Base-by-base conservation (phyloP, 2,329 filamentous ascomycete genomes). In the Aspergillus latus region DNA sequence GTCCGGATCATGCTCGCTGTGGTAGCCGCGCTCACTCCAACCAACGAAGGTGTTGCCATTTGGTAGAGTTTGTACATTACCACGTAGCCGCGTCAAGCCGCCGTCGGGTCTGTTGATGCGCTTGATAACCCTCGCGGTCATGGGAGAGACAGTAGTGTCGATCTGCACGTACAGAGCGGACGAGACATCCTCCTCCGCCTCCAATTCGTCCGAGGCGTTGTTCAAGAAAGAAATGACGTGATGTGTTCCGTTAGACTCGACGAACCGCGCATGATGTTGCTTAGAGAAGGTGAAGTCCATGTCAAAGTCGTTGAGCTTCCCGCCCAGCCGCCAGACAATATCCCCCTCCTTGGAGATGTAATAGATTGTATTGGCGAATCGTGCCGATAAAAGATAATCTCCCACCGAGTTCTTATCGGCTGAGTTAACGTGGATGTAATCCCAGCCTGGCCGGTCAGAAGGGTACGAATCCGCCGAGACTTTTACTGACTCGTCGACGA, bases 261-360 rank as follows among this genome's bases (percentile, higher is more conserved):
- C 52, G 49, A 70, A 68, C 60, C 70, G 66, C 26, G 70, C 66
- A 66, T 75, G 70, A 64, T 77, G 71, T 51, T 75, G 73, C 51
- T 67, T 68, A 10, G 70, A 70, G 58, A 74, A 74, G 6, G 64
- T 67, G 52, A 74, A 74, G 48, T 73, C 66, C 49, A 60, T 54
- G 15, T 56, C 56, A 47, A 74, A 73, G 49, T 72, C 59, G 5
- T 66, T 69, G 26, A 64, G 59, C 11, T 58, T 57, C 4, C 73
- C 74, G 15, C 74, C 73, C 3, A 77, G 67, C 6, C 70, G 66
- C 75, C 75, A 78, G 39, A 74, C 59, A 37, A 77, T 68, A 21
- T 61, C 58, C 7, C 73, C 72, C 46, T 74, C 67, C 6, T 66
- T 48, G 1, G 70, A 74, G 13, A 77, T 69, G 40, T 71, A 64